Evolutionary conservation across 2,329 filamentous ascomycete species (phyloP), one percentile per base, ranked within the genome.

Genomic region (Fusarium sp.): DNA sequence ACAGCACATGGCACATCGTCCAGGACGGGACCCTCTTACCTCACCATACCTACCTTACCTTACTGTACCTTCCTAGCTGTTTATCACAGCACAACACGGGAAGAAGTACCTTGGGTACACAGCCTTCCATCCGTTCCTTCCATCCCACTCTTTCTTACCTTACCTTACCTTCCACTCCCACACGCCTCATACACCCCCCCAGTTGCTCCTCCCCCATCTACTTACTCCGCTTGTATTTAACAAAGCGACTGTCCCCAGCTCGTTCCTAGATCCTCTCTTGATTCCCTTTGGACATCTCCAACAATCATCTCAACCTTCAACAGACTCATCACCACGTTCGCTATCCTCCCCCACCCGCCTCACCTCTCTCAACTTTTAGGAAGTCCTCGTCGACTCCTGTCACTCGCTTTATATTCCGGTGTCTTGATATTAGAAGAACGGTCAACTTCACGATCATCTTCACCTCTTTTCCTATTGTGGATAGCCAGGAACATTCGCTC

Each of bases 301-400:
- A 63, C 65, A 69, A 62, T 64, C 68, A 72, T 66, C 72, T 65
- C 63, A 57, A 51, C 34, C 47, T 51, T 62, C 69, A 62, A 61
- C 66, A 72, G 69, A 71, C 57, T 65, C 62, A 71, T 63, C 73
- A 72, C 68, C 73, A 86, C 84, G 79, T 80, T 86, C 84, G 83
- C 84, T 85, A 83, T 81, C 77, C 76, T 60, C 62, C 60, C 60
- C 44, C 59, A 37, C 77, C 77, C 78, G 78, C 75, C 74, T 74
- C 72, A 58, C 78, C 77, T 73, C 72, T 71, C 72, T 76, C 77
- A 77, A 68, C 67, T 58, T 36, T 79, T 86, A 88, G 88, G 88
- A 90, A 90, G 87, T 88, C 88, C 88, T 90, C 88, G 88, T 85
- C 82, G 88, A 84, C 88, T 90, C 88, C 88, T 89, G 88, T 90